Evolutionary conservation across 2,329 filamentous ascomycete species (phyloP), one percentile per base, ranked within the genome.

Genomic region (Cladosporium cucumerinum): DNA sequence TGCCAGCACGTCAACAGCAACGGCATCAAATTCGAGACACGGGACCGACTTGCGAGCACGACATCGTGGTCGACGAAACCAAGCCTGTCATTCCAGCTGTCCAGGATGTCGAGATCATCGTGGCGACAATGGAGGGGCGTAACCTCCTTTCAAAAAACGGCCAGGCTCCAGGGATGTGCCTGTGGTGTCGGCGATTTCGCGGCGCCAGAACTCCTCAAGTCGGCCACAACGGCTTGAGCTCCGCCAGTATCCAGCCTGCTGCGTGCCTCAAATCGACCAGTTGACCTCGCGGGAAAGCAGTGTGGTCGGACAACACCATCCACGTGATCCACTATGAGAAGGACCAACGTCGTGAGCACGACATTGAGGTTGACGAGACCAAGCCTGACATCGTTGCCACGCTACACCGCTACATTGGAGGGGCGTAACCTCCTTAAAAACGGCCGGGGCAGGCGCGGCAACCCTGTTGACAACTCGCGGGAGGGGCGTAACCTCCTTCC

Each of bases 61-160:
- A 82, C 77, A 2, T 84, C 85, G 0, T 76, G 18, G 72, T 76
- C 18, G 89, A 91, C 12, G 57, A 69, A 23, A 67, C 58, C 34
- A 71, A 70, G 63, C 77, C 75, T 5, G 75, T 78, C 52, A 65
- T 60, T n/a, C 72, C 76, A 26, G 68, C 74, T n/a, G 76, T 73
- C 32, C 65, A 67, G 57, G 77, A 78, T 54, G 68, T 71, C 39
- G 68, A 73, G 67, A 70, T 71, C 48, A 61, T 21, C 8, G n/a
- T 12, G n/a, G 39, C 39, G 39, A 46, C 10, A 21, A 21, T 21
- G 8, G 39, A 46, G 39, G 39, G n/a, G 39, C 39, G 39, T 46
- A 46, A 46, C 39, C 39, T 46, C 39, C 7, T 46, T 30, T 4
- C 28, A 21, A 46, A 46, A 21, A 46, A 46, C 39, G 10, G n/a